These are phyloP conservation scores for Phoma sp. DNA, from an alignment of 2,329 filamentous ascomycete genomes.

Conservation along the genomic window DNA sequence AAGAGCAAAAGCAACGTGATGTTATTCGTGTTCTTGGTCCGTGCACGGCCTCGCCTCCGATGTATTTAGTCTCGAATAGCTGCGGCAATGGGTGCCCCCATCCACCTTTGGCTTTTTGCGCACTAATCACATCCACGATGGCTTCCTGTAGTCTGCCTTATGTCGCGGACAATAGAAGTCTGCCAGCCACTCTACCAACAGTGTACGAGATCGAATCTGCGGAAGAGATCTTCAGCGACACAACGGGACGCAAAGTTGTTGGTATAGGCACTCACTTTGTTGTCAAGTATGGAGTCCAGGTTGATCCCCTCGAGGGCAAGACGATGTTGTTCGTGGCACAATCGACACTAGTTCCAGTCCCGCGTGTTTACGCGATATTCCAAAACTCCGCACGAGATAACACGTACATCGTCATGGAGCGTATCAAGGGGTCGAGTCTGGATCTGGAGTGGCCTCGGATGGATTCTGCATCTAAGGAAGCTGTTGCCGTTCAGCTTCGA, in stretches of 20 bases:
- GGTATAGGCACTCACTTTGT: conserved; percentile 21
- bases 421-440: conserved; percentile 13
- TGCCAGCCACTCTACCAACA: conserved; percentile 28
- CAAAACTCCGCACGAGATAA: not conserved
- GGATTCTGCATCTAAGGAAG: conserved; percentile 7
- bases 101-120: not conserved
- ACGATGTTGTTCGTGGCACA: conserved; percentile 19
- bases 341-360: conserved; percentile 15
- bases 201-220: conserved; percentile 27
- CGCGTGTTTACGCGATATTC: conserved; percentile 20
- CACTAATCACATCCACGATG: conserved; percentile 8
- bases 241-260: conserved; percentile 14
- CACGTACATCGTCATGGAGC: conserved; percentile 21
- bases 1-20: not conserved
- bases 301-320: conserved; percentile 15
- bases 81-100: not conserved
- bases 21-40: too few species aligned
- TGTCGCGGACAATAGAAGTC: conserved; percentile 21
- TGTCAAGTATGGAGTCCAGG: conserved; percentile 19
- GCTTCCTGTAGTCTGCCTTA: conserved; percentile 23
- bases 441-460: conserved; percentile 9
- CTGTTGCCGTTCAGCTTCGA: conserved; percentile 3
- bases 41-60: not conserved
- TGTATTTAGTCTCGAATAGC: not conserved
- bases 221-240: conserved; percentile 23